Evolutionary conservation across 169 alveolate genomes (phyloP), one percentile per base, ranked within the genome.

Genomic region (Sarcocystis neurona): DNA sequence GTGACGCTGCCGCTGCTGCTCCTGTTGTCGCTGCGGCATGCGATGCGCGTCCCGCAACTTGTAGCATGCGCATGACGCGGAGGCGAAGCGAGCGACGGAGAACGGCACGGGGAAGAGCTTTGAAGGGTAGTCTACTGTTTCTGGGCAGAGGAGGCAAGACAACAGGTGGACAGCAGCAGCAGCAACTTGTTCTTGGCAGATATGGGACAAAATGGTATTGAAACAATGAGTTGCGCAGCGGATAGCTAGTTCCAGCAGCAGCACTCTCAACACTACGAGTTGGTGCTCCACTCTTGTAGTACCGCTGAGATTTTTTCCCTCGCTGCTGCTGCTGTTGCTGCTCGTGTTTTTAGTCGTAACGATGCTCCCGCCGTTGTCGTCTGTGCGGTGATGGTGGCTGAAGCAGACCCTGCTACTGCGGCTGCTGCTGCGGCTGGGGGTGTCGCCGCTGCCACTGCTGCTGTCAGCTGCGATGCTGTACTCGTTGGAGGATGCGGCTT

Each of bases 101-200:
- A 41, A 15, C 8, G 75, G 75, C 1, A 63, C 44, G 20, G 75
- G 75, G 75, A 63, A 63, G 6, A 12, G 34, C 75, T 10, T 27
- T 20, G 75, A 63, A 20, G 75, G 43, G 12, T 63, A 63, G 4
- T 63, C 43, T 37, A 63, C 75, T 1, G 37, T 43, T 43, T 37
- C 44, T 2, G 75, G 75, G 23, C 79, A 32, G 47, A 70, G 39
- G 50, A 70, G 79, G 32, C 79, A 70, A 4, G 46, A 39, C 53
- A 70, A 27, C 47, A 70, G 79, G 43, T 70, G 79, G 34, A 50
- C 79, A 34, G 32, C 50, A 37, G 79, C 50, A 30, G 50, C 50
- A 50, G 30, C 18, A 37, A 70, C 53, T 15, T 32, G 53, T 23
- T 50, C 79, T 32, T 18, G 34, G 50, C 53, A 50, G 34, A 37